These are phyloP conservation scores for Pyrus pyrifolia DNA, from an alignment of 306 rosid species.

Conservation along the genomic window DNA sequence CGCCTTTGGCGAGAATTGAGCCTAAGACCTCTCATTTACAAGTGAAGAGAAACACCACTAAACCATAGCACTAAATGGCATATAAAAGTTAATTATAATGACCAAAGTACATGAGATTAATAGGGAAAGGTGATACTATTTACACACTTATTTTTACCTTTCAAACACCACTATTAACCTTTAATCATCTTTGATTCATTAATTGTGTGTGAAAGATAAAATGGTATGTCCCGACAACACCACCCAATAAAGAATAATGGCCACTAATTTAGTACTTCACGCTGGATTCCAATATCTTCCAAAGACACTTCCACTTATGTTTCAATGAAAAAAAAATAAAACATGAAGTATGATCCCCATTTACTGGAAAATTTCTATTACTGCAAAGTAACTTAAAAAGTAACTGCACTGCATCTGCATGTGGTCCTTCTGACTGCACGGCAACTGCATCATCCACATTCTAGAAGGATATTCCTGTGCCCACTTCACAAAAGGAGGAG, in stretches of 20 bases:
- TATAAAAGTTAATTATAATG: too few relatives aligned
- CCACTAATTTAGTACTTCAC: constrained; percentile 5
- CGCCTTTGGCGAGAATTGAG: accelerated
- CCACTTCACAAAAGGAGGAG: constrained; percentile 6
- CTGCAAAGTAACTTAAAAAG: constrained; percentile 9
- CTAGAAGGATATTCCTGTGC: constrained; percentile 23
- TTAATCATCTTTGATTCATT: too few relatives aligned
- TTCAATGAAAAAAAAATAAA: neutral
- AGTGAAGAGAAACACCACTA: too few relatives aligned
- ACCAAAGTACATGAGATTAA: neutral
- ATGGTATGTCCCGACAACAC: too few relatives aligned
- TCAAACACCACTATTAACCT: accelerated
- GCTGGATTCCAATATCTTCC: constrained; percentile 17
- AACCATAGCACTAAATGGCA: neutral
- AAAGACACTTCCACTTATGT: neutral
- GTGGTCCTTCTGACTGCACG: constrained; percentile 7
- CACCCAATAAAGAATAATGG: neutral
- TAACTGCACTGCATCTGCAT: constrained; percentile 6
- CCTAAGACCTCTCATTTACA: too few relatives aligned
- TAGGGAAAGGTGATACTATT: too few relatives aligned
- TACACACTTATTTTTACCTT: too few relatives aligned
- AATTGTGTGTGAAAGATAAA: too few relatives aligned
- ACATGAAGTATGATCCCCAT: neutral
- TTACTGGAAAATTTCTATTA: neutral
- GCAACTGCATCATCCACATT: neutral